Evolutionary conservation across 768 basidiomycete species (phyloP).

Genomic region (Pleurotus citrinopileatus): DNA sequence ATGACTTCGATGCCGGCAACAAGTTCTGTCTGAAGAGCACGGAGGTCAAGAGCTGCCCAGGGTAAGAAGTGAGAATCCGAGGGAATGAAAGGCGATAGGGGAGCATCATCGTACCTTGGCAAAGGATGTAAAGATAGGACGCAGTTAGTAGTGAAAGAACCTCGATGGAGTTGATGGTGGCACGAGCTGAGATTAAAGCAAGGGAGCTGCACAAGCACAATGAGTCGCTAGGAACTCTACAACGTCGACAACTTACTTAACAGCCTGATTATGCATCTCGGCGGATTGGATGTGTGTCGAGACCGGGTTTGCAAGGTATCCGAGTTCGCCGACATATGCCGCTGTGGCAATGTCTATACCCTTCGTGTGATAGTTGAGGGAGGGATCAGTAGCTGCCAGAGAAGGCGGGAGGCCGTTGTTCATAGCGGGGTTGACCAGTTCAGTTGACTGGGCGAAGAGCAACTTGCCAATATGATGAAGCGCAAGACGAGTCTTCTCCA

Average conservation of each 20-base stretch:
- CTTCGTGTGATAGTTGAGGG: slow-evolving; percentile 80
- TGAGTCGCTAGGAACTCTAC: slow-evolving; percentile 11
- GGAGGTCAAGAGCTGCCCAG: slow-evolving; percentile 67
- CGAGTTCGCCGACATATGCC: slow-evolving; percentile 80
- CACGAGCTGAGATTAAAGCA: slow-evolving; percentile 79
- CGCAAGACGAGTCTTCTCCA: slow-evolving; percentile 81
- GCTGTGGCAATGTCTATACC: slow-evolving; percentile 84
- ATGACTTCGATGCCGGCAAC: slow-evolving; percentile 40
- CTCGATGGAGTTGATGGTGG: slow-evolving; percentile 75
- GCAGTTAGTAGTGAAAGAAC: slow-evolving; percentile 73
- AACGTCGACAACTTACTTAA: slow-evolving; percentile 58
- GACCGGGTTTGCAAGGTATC: slow-evolving; percentile 80
- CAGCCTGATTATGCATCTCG: slow-evolving; percentile 91
- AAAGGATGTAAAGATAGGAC: slow-evolving; percentile 68
- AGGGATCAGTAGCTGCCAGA: slow-evolving; percentile 76
- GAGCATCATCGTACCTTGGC: slow-evolving; percentile 49
- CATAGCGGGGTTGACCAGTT: slow-evolving; percentile 72
- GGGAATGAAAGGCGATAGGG: neutral
- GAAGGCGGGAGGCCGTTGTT: slow-evolving; percentile 83
- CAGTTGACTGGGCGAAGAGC: slow-evolving; percentile 64
- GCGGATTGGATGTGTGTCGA: slow-evolving; percentile 83
- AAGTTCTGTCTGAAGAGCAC: slow-evolving; percentile 69
- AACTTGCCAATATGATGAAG: slow-evolving; percentile 72
- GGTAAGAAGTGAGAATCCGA: slow-evolving; percentile 3
- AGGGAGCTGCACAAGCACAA: slow-evolving; percentile 53